Conservation (phyloP, 208 protist genomes). For the Acanthamoeba castellanii region DNA sequence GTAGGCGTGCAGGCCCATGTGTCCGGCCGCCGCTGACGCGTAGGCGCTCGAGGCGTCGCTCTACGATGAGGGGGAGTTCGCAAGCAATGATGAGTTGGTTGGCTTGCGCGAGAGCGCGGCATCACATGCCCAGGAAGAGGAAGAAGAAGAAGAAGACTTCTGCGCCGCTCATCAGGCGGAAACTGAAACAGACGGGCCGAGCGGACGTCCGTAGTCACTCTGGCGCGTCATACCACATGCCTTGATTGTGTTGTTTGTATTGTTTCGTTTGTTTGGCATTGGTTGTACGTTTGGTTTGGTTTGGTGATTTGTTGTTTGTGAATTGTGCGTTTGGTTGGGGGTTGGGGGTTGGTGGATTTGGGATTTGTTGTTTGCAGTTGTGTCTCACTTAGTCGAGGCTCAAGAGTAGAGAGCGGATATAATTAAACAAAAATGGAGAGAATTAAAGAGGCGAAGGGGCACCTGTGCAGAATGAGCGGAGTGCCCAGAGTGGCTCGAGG, state of each 20-base stretch:
- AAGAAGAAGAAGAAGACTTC: too few species aligned
- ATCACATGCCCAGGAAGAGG: too few species aligned
- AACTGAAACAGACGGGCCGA: not conserved
- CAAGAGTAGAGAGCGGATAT: not conserved
- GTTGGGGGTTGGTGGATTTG: not conserved
- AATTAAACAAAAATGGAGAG: not conserved
- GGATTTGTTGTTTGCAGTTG: not conserved
- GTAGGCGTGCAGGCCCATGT: not conserved
- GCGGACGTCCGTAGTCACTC: not conserved
- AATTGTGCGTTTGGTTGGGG: not conserved
- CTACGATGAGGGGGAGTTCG: too few species aligned
- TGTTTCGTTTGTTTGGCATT: conserved; percentile 18
- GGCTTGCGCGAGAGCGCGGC: too few species aligned
- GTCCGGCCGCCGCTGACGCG: not conserved
- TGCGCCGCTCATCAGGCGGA: not conserved
- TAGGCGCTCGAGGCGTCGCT: not conserved
- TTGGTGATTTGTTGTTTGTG: not conserved
- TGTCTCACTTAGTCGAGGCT: not conserved
- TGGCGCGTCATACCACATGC: not conserved
- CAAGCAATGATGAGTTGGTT: too few species aligned
- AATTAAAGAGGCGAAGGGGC: not conserved
- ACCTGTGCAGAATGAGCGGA: not conserved
- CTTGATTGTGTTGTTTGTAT: not conserved
- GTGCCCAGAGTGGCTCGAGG: not conserved
- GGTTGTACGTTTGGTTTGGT: not conserved